Evolutionary conservation across 2,329 filamentous ascomycete species (phyloP).

Genomic region (Phialophora tarda): DNA sequence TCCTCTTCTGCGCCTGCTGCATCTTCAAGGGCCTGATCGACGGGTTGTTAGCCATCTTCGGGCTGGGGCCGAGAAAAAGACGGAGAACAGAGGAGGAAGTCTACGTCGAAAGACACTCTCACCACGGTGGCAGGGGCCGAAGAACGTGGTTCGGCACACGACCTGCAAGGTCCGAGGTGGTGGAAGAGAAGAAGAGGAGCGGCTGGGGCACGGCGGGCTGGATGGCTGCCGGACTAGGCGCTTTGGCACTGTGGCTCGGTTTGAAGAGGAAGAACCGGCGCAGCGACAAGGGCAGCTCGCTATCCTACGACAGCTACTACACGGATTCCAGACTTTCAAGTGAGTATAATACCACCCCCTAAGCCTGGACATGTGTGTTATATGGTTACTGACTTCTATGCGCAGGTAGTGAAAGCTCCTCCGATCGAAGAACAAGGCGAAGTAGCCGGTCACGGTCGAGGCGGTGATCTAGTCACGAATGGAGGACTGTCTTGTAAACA

Average conservation of each 20-base stretch:
- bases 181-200: conserved; percentile 44
- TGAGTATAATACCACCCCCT: conserved; percentile 44
- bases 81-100: conserved; percentile 48
- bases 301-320: conserved; percentile 47
- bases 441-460: conserved; percentile 40
- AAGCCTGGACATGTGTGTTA: neutral
- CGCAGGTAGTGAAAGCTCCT: conserved; percentile 52
- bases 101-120: conserved; percentile 46
- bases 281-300: conserved; percentile 48
- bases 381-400: conserved; percentile 7
- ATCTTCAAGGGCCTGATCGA: conserved; percentile 52
- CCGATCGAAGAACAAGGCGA: conserved; percentile 47
- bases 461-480: conserved; percentile 13
- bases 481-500: neutral
- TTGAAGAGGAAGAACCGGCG: conserved; percentile 49
- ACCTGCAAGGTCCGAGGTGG: conserved; percentile 44
- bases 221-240: conserved; percentile 51
- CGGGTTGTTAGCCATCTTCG: conserved; percentile 50
- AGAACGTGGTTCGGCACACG: conserved; percentile 50
- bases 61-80: conserved; percentile 44
- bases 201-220: conserved; percentile 49
- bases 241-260: conserved; percentile 53
- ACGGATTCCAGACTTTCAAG: conserved; percentile 51
- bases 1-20: conserved; percentile 52
- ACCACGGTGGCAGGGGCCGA: conserved; percentile 35